Conservation (phyloP, 352 stramenopile species). For the Globisporangium acanthophoron region DNA sequence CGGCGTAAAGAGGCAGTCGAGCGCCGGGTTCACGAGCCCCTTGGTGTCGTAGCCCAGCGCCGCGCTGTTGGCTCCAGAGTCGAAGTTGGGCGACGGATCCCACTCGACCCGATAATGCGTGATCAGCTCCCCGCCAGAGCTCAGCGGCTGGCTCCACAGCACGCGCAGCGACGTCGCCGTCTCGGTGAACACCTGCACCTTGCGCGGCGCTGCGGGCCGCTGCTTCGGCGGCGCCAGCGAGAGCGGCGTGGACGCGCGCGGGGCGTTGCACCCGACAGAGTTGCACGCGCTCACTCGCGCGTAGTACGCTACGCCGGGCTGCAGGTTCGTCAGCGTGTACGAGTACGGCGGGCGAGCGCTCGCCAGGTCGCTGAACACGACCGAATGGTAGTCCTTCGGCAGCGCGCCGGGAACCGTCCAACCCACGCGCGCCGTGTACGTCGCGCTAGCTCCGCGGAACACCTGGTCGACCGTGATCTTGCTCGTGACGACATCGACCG, state of each 20-base stretch:
- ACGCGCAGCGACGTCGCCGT: constrained; percentile 72
- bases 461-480: constrained; percentile 45
- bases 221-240: constrained; percentile 78
- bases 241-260: constrained; percentile 68
- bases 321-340: constrained; percentile 60
- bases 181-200: constrained; percentile 70
- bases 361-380: constrained; percentile 12
- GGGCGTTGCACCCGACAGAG: constrained; percentile 83
- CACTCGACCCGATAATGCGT: constrained; percentile 95
- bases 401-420: constrained; percentile 62
- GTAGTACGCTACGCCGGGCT: constrained; percentile 76
- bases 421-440: constrained; percentile 39
- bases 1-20: constrained; percentile 73
- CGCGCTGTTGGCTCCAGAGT: constrained; percentile 58
- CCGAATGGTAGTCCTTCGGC: constrained; percentile 48
- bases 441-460: constrained; percentile 31
- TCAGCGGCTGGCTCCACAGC: constrained; percentile 86
- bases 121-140: constrained; percentile 89
- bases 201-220: constrained; percentile 76
- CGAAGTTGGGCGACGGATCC: constrained; percentile 86
- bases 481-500: constrained; percentile 23
- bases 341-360: constrained; percentile 15
- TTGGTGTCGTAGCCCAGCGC: constrained; percentile 78
- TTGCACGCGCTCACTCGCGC: constrained; percentile 89
- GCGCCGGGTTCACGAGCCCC: constrained; percentile 48